Base-by-base conservation (phyloP, 2,329 filamentous ascomycete species). In the Fusarium brevicatenulatum region DNA sequence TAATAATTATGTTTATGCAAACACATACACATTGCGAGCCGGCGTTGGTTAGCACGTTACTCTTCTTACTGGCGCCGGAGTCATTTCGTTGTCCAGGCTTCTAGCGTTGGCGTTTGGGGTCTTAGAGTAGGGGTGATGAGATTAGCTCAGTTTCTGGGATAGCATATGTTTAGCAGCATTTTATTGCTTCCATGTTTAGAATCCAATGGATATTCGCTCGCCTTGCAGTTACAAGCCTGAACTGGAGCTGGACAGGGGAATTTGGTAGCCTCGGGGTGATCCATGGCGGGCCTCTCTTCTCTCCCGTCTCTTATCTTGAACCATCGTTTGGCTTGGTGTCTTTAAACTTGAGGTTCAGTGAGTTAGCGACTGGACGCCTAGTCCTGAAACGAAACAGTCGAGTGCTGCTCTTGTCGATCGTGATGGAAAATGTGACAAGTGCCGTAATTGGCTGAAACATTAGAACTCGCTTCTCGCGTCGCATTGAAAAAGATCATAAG, bases 81-180 rank as follows among this genome's bases (percentile, higher is more conserved):
- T 76, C 63, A 70, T 77, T 75, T 75, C 59, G 37, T 67, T 65
- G 47, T 71, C 71, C 57, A 52, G 71, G 53, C 70, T 75, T 74
- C 60, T 70, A 77, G 75, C 76, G 76, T 78, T 70, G 76, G 76
- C 72, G 76, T 77, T 78, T 74, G 54, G 75, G 76, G 76, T 71
- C 53, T 61, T 73, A 66, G 58, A 66, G 53, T 54, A 63, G 57
- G 54, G 46, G 44, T 53, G 36, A 61, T 40, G 36, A 58, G 52
- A 54, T 55, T 49, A 40, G 57, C 56, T 53, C 40, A 47, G 50
- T 61, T 73, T 67, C 58, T 73, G 63, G 50, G 58, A 73, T 50
- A 52, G 36, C 42, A 60, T 59, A 52, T 43, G 60, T 68, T 73
- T 55, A 66, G 39, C 19, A 56, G 40, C 43, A 37, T 67, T 34